Evolutionary conservation across 345 rosid genomes (phyloP).

Genomic region (Heritiera littoralis): DNA sequence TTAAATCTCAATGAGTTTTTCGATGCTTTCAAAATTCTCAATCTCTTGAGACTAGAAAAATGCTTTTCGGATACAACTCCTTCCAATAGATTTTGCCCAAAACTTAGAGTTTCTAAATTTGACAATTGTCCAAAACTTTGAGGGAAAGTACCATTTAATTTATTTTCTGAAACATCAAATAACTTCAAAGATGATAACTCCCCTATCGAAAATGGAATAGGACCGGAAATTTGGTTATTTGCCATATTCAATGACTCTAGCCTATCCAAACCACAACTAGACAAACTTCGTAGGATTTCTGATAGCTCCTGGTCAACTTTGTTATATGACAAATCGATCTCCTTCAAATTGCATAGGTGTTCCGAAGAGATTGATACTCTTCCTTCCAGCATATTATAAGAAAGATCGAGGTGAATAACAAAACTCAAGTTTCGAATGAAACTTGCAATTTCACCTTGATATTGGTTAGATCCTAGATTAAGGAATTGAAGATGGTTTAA

Average conservation of each 20-base stretch:
- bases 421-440: neutral
- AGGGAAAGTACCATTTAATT: slow-evolving; percentile 3
- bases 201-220: slow-evolving; percentile 26
- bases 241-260: neutral
- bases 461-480: neutral
- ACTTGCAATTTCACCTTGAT: slow-evolving; percentile 25
- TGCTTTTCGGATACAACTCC: neutral
- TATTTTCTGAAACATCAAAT: slow-evolving; percentile 15
- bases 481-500: slow-evolving; percentile 22
- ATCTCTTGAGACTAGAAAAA: neutral
- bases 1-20: neutral
- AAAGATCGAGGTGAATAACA: slow-evolving; percentile 5
- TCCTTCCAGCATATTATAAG: neutral
- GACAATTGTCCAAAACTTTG: neutral
- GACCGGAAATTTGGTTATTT: neutral
- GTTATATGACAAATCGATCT: neutral
- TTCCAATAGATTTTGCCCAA: neutral
- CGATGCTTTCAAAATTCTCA: neutral
- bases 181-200: neutral
- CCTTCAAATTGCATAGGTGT: neutral
- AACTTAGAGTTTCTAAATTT: neutral
- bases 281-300: neutral
- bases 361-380: neutral
- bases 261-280: neutral
- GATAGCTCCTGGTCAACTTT: neutral